Evolutionary conservation across 1,284 basidiomycete species (phyloP).

Genomic region (Mycena sp.): DNA sequence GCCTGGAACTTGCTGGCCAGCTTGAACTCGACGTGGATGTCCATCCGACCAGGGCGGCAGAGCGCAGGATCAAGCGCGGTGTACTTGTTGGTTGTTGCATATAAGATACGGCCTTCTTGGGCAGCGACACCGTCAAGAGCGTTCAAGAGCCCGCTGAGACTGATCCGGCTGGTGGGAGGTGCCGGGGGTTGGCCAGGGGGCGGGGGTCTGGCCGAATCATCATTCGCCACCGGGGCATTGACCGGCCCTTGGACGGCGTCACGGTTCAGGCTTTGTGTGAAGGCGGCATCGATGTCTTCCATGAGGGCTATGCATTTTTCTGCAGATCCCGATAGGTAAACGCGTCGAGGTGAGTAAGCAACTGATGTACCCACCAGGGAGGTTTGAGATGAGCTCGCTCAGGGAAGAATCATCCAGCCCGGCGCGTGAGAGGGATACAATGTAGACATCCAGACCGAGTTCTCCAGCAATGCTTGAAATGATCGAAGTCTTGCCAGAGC

Average conservation of each 20-base stretch:
- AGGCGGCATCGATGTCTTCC: conserved; percentile 84
- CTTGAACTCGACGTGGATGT: conserved; percentile 79
- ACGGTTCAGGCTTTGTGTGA: conserved; percentile 65
- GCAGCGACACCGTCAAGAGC: conserved; percentile 81
- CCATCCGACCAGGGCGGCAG: conserved; percentile 82
- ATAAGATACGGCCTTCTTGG: conserved; percentile 79
- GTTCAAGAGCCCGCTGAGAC: conserved; percentile 77
- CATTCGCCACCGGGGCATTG: background rate
- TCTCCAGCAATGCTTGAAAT: conserved; percentile 82
- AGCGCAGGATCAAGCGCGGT: conserved; percentile 74
- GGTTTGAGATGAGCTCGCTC: conserved; percentile 65
- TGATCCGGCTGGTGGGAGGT: conserved; percentile 37
- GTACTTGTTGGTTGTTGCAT: conserved; percentile 82
- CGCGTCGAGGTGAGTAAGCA: too few relatives aligned
- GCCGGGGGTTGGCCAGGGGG: conserved; percentile 28
- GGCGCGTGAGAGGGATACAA: conserved; percentile 75
- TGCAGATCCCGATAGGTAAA: background rate
- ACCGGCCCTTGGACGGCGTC: conserved; percentile 37
- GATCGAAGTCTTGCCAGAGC: conserved; percentile 79
- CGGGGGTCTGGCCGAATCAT: conserved; percentile 19
- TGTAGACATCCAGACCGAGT: conserved; percentile 77
- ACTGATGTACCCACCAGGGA: conserved; percentile 65
- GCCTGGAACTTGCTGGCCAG: conserved; percentile 75
- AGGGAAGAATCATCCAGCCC: conserved; percentile 76
- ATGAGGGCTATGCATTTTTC: conserved; percentile 78